phyloP scores from a whole-genome alignment of 192 early-diverging fungal species.

The Backusella psychrophila region DNA sequence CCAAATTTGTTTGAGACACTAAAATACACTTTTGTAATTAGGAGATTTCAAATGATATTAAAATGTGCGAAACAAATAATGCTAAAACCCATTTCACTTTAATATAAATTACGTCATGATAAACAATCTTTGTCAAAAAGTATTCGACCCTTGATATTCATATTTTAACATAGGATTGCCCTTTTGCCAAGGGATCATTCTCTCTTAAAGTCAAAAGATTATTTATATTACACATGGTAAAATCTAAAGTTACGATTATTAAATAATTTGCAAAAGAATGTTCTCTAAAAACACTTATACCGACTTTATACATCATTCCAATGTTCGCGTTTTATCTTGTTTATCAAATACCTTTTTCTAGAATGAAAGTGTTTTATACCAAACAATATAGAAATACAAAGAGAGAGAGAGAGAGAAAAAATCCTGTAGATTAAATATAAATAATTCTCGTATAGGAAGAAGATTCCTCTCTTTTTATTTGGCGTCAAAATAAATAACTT shows the following conservation, averaged over 20 bases:
- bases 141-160: not conserved
- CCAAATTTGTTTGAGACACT: not conserved
- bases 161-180: too few relatives aligned
- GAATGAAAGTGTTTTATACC: too few relatives aligned
- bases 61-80: not conserved
- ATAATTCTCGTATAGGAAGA: too few relatives aligned
- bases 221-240: slow-evolving; percentile 1
- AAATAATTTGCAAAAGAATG: not conserved
- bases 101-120: not conserved
- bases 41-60: not conserved
- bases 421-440: too few relatives aligned
- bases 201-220: not conserved
- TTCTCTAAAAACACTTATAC: not conserved
- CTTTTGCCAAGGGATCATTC: not conserved
- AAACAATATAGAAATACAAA: too few relatives aligned
- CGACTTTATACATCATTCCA: not conserved
- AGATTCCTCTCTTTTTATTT: too few relatives aligned
- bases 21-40: not conserved
- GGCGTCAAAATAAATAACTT: too few relatives aligned
- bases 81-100: not conserved
- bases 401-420: too few relatives aligned
- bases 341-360: not conserved
- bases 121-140: not conserved
- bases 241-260: not conserved
- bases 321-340: not conserved